These are phyloP conservation scores for Wickerhamomyces pijperi DNA, from an alignment of 805 yeast species.

Conservation along the genomic window DNA sequence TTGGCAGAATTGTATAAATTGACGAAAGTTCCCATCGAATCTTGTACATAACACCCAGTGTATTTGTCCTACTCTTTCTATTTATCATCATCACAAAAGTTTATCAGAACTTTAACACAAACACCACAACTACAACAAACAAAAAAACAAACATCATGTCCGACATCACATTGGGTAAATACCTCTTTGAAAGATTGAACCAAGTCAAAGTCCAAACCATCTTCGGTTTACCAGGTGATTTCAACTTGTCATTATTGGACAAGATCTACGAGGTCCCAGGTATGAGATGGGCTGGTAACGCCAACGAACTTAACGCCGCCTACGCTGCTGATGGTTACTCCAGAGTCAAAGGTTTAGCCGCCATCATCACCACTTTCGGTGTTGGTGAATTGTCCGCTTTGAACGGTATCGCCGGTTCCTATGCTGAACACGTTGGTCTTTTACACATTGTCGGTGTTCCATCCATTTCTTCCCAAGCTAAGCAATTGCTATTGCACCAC, in stretches of 20 bases:
- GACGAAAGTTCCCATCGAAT: too few species aligned
- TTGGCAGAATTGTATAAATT: too few species aligned
- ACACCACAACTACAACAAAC: too few species aligned
- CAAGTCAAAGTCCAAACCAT: constrained; percentile 59
- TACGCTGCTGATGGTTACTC: constrained; percentile 84
- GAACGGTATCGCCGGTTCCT: constrained; percentile 78
- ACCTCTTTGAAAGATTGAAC: constrained; percentile 63
- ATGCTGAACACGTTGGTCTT: constrained; percentile 79
- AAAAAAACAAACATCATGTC: too few species aligned
- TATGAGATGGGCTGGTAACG: too few species aligned
- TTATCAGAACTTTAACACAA: too few species aligned
- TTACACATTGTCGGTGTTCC: constrained; percentile 81
- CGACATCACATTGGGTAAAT: constrained; percentile 56
- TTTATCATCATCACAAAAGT: too few species aligned
- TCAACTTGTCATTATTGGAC: too few species aligned
- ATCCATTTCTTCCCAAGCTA: constrained; percentile 55
- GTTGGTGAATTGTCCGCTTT: constrained; percentile 79
- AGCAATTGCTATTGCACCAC: constrained; percentile 64
- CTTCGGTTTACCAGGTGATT: constrained; percentile 76
- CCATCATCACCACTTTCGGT: constrained; percentile 73
- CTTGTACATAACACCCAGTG: too few species aligned
- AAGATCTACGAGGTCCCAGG: too few species aligned
- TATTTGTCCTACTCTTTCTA: too few species aligned
- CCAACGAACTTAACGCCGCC: constrained; percentile 81
- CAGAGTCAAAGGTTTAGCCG: constrained; percentile 63